A percentile compares a stretch with the other conserved stretches of the same genome.
Conservation (phyloP, 768 basidiomycete species). For the Cyclocybe cylindracea region DNA sequence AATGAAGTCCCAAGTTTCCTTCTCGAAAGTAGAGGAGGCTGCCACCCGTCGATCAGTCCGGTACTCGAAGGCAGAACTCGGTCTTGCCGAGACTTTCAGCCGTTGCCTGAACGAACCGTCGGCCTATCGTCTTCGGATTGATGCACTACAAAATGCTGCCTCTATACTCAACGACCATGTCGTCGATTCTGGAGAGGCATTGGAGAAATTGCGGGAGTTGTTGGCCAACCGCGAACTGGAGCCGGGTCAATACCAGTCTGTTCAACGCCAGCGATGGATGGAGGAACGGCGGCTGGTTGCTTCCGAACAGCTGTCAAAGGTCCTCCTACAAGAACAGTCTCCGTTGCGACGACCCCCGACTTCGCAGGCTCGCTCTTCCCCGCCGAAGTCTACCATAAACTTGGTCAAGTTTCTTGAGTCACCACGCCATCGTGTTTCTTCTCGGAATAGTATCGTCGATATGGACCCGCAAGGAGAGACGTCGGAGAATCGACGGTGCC, state of each 20-base stretch:
- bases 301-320: conserved; percentile 36
- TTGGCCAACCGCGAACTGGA: conserved; percentile 40
- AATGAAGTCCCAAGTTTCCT: background rate
- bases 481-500: conserved; percentile 26
- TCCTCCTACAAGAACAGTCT: conserved; percentile 29
- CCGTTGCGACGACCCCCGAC: conserved; percentile 25
- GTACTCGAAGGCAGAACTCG: conserved; percentile 45
- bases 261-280: conserved; percentile 52
- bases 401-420: conserved; percentile 37
- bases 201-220: conserved; percentile 37
- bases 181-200: conserved; percentile 42
- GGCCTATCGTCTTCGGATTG: conserved; percentile 47
- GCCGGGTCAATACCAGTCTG: conserved; percentile 33
- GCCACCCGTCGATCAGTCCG: conserved; percentile 22
- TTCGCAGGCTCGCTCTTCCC: background rate
- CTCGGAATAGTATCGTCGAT: conserved; percentile 29
- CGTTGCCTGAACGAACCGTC: conserved; percentile 34
- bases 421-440: conserved; percentile 32
- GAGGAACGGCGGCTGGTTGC: conserved; percentile 45
- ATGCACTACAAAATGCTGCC: conserved; percentile 44
- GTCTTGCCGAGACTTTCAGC: conserved; percentile 35
- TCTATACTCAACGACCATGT: conserved; percentile 44
- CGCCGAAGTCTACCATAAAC: conserved; percentile 27
- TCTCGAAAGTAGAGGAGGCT: background rate
- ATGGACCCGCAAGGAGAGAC: conserved; percentile 33